These are phyloP conservation scores for Jatropha podagrica DNA, from an alignment of 441 rosid species.

Conservation along the genomic window DNA sequence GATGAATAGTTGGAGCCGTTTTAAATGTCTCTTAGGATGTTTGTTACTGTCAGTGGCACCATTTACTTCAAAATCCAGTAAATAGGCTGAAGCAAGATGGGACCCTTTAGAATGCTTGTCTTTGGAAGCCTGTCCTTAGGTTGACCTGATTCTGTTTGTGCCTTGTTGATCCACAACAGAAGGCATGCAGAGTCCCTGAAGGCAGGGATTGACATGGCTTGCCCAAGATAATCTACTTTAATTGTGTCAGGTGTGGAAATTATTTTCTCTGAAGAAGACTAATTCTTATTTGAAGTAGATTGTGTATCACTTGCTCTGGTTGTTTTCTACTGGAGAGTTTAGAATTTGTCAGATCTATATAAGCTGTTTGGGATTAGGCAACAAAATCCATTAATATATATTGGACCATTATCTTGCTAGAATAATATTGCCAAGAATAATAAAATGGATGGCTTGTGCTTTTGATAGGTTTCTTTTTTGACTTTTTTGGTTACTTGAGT, in stretches of 20 bases:
- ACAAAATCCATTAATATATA: background rate
- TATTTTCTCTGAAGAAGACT: background rate
- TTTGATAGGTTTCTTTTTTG: background rate
- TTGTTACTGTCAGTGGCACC: background rate
- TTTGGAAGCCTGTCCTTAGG: background rate
- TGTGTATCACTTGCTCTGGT: background rate
- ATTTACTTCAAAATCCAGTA: background rate
- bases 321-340: conserved; percentile 1
- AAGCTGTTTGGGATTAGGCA: background rate
- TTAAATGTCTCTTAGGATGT: background rate
- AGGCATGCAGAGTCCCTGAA: background rate
- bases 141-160: background rate
- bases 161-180: background rate
- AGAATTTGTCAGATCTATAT: background rate
- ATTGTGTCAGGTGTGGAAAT: background rate
- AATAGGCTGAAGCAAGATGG: background rate
- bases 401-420: background rate
- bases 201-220: background rate
- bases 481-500: conserved; percentile 8
- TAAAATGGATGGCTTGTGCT: background rate
- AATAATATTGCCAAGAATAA: background rate
- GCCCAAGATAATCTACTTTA: background rate
- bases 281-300: background rate
- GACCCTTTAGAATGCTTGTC: background rate
- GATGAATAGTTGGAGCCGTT: background rate